Conservation (phyloP, 2,329 filamentous ascomycete species). For the Aspergillus sp. region DNA sequence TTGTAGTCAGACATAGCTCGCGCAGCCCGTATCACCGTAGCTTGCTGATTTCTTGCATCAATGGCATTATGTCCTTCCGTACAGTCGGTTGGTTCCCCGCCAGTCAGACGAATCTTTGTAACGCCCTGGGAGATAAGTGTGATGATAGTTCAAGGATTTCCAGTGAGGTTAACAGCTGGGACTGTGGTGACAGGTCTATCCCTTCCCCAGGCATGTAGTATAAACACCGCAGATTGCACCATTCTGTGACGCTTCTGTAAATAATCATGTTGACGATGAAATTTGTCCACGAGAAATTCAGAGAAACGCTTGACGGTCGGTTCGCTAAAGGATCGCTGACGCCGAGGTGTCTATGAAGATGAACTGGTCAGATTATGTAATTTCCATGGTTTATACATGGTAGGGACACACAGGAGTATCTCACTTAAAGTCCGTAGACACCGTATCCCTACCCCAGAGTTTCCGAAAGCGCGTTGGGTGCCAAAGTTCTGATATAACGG, state of each 20-base stretch:
- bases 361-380: too few relatives aligned
- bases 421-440: too few relatives aligned
- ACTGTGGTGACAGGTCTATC: slow-evolving; percentile 75
- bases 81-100: slow-evolving; percentile 92
- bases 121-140: slow-evolving; percentile 93
- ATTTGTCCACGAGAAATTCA: slow-evolving; percentile 86
- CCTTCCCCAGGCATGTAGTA: slow-evolving; percentile 99
- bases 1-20: slow-evolving; percentile 90
- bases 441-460: too few relatives aligned
- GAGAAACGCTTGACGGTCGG: slow-evolving; percentile 77
- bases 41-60: slow-evolving; percentile 85
- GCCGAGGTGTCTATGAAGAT: too few relatives aligned
- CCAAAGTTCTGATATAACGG: too few relatives aligned
- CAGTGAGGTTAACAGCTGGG: slow-evolving; percentile 82
- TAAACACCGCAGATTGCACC: slow-evolving; percentile 90
- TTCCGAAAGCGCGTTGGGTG: too few relatives aligned
- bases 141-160: slow-evolving; percentile 90
- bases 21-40: slow-evolving; percentile 70
- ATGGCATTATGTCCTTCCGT: slow-evolving; percentile 80
- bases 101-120: slow-evolving; percentile 89
- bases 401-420: too few relatives aligned
- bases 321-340: too few relatives aligned
- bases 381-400: too few relatives aligned
- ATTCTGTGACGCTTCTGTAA: slow-evolving; percentile 92
- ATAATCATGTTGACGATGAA: slow-evolving; percentile 88